A percentile compares a stretch with the other conserved stretches of the same genome.
phyloP scores from a whole-genome alignment of 495 filamentous ascomycete species.

The Aspergillus steynii region DNA sequence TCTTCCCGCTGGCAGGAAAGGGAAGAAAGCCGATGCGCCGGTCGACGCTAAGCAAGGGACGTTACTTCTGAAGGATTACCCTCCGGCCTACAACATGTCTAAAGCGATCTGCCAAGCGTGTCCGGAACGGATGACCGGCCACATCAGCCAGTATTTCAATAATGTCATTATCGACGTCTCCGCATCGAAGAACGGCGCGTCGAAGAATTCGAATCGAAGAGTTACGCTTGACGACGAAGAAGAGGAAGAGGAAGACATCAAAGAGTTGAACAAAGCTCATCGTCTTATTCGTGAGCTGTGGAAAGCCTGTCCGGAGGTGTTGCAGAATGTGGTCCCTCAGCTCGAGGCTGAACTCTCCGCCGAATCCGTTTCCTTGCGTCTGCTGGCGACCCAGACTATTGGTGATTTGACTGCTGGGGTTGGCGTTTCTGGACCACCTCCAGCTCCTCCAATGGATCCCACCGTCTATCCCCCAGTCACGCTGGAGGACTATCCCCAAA shows the following conservation, averaged over 20 bases:
- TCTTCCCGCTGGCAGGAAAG: constrained; percentile 43
- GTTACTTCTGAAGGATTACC: constrained; percentile 78
- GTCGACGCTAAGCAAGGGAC: constrained; percentile 75
- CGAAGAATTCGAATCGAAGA: constrained; percentile 48
- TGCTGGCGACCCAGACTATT: constrained; percentile 87
- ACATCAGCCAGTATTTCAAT: constrained; percentile 95
- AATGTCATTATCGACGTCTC: constrained; percentile 92
- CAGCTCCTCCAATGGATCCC: constrained; percentile 71
- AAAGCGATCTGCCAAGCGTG: constrained; percentile 89
- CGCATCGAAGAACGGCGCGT: constrained; percentile 40
- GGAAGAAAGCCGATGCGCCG: constrained; percentile 59
- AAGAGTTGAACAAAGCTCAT: constrained; percentile 87
- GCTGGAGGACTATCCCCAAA: constrained; percentile 57
- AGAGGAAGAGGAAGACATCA: constrained; percentile 82
- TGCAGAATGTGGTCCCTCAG: constrained; percentile 92
- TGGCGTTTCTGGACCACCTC: constrained; percentile 82
- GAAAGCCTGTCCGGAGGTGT: constrained; percentile 83
- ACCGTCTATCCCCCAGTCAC: constrained; percentile 75
- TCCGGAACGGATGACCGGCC: constrained; percentile 88
- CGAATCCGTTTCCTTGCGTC: constrained; percentile 81
- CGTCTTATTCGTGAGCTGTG: constrained; percentile 87
- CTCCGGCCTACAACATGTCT: constrained; percentile 93
- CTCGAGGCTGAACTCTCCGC: constrained; percentile 89
- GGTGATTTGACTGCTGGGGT: constrained; percentile 93
- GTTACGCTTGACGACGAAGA: constrained; percentile 67